Evolutionary conservation across 2,329 filamentous ascomycete species (phyloP), one percentile per base, ranked within the genome.

Genomic region (Trichoderma oligosporum): DNA sequence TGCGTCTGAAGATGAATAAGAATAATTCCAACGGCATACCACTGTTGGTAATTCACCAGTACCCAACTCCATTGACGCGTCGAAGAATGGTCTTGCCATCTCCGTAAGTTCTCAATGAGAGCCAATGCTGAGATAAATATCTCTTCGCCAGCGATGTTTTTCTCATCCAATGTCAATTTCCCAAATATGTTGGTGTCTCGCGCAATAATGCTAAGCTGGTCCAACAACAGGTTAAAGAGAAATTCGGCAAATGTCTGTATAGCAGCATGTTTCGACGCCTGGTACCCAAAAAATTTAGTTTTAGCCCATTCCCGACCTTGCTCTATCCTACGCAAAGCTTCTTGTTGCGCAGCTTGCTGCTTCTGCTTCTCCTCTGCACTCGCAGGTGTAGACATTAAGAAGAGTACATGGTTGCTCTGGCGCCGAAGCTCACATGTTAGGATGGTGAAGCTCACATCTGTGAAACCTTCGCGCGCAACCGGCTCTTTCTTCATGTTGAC

Each of bases 371-470:
- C 24, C n/a, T 20, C 35, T 16, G 47, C 14, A 16, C 9, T n/a
- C n/a, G 39, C 7, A 2, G 39, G 47, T 2, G 33, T 16, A n/a
- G 33, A 51, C 20, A 38, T 39, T 18, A 16, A 51, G 12, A 24
- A 51, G 14, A 51, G 47, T 6, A 51, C n/a, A 51, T 39, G 47
- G 7, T 27, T 20, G 11, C 24, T 18, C 47, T 27, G 24, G 9
- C 47, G 47, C 22, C 47, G 33, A 9, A 51, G 35, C 47, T 51
- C 22, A 36, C 47, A 51, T 27, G 33, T n/a, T 35, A 51, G 18
- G 33, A 51, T 22, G 1, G 47, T 39, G 14, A 51, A 51, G 4
- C 47, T 51, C 22, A 51, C 33, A 18, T 51, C 24, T n/a, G 47
- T 51, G 16, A 51, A 51, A 1, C 35, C 47, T 36, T 39, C 33